Conservation (phyloP, 805 yeast genomes). For the Hanseniaspora meyeri region DNA sequence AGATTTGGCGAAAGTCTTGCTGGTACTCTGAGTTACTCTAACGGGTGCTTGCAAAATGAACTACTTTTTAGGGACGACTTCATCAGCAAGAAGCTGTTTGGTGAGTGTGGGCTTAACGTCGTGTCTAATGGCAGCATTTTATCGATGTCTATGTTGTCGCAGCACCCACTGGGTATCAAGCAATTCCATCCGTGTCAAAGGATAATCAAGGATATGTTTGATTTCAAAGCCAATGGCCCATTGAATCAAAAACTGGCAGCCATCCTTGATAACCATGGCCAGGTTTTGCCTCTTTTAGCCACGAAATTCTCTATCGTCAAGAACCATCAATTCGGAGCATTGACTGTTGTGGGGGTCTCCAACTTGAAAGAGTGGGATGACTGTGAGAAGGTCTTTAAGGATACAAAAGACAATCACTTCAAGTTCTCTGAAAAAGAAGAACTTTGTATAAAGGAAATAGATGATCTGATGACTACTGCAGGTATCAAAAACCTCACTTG, state of each 20-base stretch:
- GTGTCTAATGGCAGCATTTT: constrained; percentile 76
- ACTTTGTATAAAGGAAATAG: constrained; percentile 33
- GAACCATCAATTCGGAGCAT: constrained; percentile 43
- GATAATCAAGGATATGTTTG: constrained; percentile 38
- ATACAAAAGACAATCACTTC: constrained; percentile 28
- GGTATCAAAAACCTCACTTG: constrained; percentile 53
- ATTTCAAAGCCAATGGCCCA: constrained; percentile 35
- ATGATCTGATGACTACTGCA: constrained; percentile 33
- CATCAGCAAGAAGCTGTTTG: background rate
- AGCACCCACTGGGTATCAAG: constrained; percentile 41
- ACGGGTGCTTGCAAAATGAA: constrained; percentile 72
- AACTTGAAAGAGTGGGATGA: constrained; percentile 46
- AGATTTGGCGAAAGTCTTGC: constrained; percentile 38
- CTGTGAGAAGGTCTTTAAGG: constrained; percentile 49
- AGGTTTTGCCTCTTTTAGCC: constrained; percentile 59
- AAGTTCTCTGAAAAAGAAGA: constrained; percentile 34
- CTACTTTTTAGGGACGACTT: constrained; percentile 33
- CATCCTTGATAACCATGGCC: background rate
- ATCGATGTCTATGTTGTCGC: constrained; percentile 73
- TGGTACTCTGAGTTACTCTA: constrained; percentile 63
- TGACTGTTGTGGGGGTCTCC: constrained; percentile 71
- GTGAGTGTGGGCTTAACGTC: constrained; percentile 29
- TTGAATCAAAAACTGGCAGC: constrained; percentile 28
- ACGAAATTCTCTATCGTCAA: constrained; percentile 57
- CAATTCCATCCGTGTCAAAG: constrained; percentile 69